These are phyloP conservation scores for Phellinidium pouzarii DNA, from an alignment of 1,284 basidiomycete genomes.

Conservation along the genomic window DNA sequence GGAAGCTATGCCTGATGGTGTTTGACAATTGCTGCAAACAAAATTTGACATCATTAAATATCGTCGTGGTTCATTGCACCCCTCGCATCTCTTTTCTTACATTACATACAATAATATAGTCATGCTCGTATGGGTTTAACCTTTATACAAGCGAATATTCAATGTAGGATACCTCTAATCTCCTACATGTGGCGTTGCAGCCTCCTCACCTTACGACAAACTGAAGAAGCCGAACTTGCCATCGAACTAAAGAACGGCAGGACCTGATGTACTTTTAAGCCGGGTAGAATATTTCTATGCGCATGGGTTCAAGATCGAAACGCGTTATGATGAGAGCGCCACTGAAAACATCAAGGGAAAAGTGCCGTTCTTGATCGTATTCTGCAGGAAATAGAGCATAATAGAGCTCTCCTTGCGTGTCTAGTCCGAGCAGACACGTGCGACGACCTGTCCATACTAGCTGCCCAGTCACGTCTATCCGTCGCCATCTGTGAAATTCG, in stretches of 20 bases:
- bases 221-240: no score
- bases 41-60: no score
- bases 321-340: neutral
- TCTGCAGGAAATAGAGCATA: neutral
- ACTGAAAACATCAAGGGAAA: neutral
- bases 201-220: no score
- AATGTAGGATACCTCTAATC: no score
- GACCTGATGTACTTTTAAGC: neutral
- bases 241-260: no score
- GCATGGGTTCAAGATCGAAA: neutral
- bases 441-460: neutral
- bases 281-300: neutral
- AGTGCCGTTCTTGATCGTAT: neutral
- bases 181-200: no score
- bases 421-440: neutral
- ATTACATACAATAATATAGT: no score
- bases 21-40: neutral
- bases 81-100: no score
- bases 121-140: no score
- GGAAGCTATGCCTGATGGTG: slow-evolving; percentile 6
- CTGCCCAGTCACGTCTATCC: neutral
- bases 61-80: no score
- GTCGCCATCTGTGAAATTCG: neutral
- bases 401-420: neutral
- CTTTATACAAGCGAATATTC: no score